phyloP scores from a whole-genome alignment of 768 basidiomycete species.

The Kwoniella europaea region DNA sequence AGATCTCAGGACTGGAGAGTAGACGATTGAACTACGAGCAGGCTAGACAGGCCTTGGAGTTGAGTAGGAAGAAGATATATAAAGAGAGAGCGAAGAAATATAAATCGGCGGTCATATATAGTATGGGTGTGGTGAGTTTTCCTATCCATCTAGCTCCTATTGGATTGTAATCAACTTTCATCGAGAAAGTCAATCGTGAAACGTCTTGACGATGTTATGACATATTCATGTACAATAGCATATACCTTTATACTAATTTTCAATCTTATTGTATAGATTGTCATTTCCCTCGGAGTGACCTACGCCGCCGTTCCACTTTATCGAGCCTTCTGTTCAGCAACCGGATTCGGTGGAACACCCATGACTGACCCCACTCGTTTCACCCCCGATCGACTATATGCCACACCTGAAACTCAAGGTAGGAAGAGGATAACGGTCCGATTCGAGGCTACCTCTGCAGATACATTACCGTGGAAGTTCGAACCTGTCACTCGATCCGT shows the following conservation, averaged over 20 bases:
- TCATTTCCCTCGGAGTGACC: conserved; percentile 79
- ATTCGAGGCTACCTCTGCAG: conserved; percentile 91
- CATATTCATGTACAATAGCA: too few species aligned
- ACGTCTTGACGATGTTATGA: too few species aligned
- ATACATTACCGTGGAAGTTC: conserved; percentile 90
- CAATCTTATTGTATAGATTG: conserved; percentile 63
- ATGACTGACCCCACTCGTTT: conserved; percentile 69
- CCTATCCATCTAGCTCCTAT: not conserved
- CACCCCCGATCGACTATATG: conserved; percentile 77
- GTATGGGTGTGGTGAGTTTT: conserved; percentile 44
- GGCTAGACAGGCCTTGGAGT: conserved; percentile 38
- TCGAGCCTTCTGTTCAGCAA: conserved; percentile 96
- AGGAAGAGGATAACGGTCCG: conserved; percentile 82
- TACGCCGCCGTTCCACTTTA: conserved; percentile 98
- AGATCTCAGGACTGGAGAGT: conserved; percentile 14
- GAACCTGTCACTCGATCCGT: conserved; percentile 88
- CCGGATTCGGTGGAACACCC: conserved; percentile 94
- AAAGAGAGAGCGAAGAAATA: conserved; percentile 38
- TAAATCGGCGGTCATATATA: conserved; percentile 41
- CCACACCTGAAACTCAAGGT: conserved; percentile 60
- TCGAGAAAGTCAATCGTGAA: too few species aligned
- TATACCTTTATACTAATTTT: too few species aligned
- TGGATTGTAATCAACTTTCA: too few species aligned
- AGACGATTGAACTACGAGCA: conserved; percentile 15
- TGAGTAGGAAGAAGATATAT: conserved; percentile 43